Percentiles rank a stretch among this genome's conserved stretches.
These are phyloP conservation scores for Volvox carteri DNA, from an alignment of 163 green algal species.

Conservation along the genomic window DNA sequence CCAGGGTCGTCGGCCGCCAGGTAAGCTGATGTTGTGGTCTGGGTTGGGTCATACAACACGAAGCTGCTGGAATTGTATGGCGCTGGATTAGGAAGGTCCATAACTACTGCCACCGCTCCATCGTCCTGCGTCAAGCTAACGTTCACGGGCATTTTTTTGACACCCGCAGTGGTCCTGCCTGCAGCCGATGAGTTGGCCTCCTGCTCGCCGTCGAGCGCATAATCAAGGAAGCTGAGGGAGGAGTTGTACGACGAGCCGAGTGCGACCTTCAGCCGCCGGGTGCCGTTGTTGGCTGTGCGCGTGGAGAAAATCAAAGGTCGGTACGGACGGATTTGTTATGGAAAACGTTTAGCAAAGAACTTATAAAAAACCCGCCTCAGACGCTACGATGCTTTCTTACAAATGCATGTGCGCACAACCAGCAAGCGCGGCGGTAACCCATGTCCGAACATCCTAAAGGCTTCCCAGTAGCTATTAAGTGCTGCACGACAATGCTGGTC, in stretches of 20 bases:
- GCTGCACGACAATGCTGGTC: too few species aligned
- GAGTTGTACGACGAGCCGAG: conserved; percentile 18
- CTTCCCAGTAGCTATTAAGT: too few species aligned
- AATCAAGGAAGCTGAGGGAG: conserved; percentile 9
- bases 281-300: not conserved
- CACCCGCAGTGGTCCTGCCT: not conserved
- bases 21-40: conserved; percentile 23
- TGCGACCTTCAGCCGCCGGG: not conserved
- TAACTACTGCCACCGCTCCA: not conserved
- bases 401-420: too few species aligned
- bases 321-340: too few species aligned
- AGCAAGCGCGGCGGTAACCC: too few species aligned
- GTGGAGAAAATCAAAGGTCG: too few species aligned
- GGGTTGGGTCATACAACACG: conserved; percentile 30
- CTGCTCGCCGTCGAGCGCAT: conserved; percentile 17
- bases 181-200: not conserved
- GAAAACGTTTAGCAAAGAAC: too few species aligned
- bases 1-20: not conserved
- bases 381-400: too few species aligned
- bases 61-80: not conserved
- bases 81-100: conserved; percentile 1
- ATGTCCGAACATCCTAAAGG: too few species aligned
- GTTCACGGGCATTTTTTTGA: not conserved
- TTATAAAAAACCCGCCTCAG: too few species aligned
- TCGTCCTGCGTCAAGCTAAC: not conserved